Percentiles rank a stretch among this genome's conserved stretches.
Conservation (phyloP, 73 alveolate genomes). For the Paramecium biaurelia region DNA sequence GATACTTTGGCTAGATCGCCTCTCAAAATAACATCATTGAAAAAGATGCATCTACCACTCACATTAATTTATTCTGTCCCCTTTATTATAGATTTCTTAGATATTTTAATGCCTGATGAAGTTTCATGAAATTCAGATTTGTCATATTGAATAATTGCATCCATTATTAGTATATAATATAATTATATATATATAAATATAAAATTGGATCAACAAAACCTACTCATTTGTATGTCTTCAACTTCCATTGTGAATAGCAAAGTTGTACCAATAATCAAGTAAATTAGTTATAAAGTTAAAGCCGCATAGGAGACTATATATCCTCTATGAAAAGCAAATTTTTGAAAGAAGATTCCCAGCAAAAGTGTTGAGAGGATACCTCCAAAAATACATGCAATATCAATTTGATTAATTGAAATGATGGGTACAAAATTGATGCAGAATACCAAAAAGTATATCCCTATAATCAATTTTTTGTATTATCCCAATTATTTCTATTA, state of each 20-base stretch:
- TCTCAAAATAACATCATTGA: constrained; percentile 66
- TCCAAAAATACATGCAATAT: background rate
- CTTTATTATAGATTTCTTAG: background rate
- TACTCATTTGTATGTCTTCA: background rate
- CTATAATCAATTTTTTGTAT: background rate
- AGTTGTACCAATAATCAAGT: background rate
- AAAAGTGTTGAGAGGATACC: background rate
- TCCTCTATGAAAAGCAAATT: background rate
- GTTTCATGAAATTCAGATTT: constrained; percentile 40
- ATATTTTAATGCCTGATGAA: background rate
- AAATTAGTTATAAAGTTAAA: background rate
- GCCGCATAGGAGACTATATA: background rate
- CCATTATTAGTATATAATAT: background rate
- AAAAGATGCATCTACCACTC: constrained; percentile 67
- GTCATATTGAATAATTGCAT: background rate
- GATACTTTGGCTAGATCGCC: constrained; percentile 77
- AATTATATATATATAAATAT: background rate
- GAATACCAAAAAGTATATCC: background rate
- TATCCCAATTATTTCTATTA: background rate
- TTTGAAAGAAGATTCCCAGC: background rate
- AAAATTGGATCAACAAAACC: background rate
- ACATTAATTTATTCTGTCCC: constrained; percentile 67
- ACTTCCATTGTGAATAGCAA: background rate
- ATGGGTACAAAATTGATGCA: background rate
- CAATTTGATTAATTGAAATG: background rate